A percentile compares a stretch with the other conserved stretches of the same genome.
phyloP scores from a whole-genome alignment of 441 rosid species.

The Erysimum cheiri region DNA sequence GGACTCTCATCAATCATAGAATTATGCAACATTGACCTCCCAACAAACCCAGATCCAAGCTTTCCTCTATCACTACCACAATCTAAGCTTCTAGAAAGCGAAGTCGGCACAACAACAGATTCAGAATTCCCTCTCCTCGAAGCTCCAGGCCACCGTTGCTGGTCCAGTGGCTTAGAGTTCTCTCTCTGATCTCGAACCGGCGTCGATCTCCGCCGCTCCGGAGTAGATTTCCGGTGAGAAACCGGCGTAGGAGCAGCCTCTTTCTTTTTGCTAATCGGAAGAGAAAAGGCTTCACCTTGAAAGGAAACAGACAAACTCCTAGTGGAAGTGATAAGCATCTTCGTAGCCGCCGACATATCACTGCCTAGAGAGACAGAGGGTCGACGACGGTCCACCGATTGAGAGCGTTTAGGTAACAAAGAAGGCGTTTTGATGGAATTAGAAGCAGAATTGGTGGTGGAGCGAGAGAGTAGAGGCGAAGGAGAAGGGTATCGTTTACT shows the following conservation, averaged over 20 bases:
- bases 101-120: conserved; percentile 44
- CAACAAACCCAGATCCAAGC: conserved; percentile 59
- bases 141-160: conserved; percentile 70
- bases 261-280: conserved; percentile 70
- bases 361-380: conserved; percentile 36
- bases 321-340: conserved; percentile 68
- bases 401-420: conserved; percentile 57
- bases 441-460: conserved; percentile 50
- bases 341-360: conserved; percentile 56
- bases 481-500: conserved; percentile 55
- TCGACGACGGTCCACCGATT: conserved; percentile 65
- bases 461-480: conserved; percentile 47
- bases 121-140: conserved; percentile 46
- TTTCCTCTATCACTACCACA: conserved; percentile 46
- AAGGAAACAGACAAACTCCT: conserved; percentile 75
- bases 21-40: conserved; percentile 54
- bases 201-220: conserved; percentile 59
- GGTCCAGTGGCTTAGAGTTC: conserved; percentile 57
- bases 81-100: conserved; percentile 70
- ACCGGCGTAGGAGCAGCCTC: conserved; percentile 43
- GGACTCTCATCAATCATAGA: conserved; percentile 56
- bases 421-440: conserved; percentile 43
- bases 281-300: conserved; percentile 73
- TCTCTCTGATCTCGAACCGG: conserved; percentile 71
- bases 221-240: conserved; percentile 53